Evolutionary conservation across 768 basidiomycete genomes (phyloP).

Genomic region (Harrya chromipes): DNA sequence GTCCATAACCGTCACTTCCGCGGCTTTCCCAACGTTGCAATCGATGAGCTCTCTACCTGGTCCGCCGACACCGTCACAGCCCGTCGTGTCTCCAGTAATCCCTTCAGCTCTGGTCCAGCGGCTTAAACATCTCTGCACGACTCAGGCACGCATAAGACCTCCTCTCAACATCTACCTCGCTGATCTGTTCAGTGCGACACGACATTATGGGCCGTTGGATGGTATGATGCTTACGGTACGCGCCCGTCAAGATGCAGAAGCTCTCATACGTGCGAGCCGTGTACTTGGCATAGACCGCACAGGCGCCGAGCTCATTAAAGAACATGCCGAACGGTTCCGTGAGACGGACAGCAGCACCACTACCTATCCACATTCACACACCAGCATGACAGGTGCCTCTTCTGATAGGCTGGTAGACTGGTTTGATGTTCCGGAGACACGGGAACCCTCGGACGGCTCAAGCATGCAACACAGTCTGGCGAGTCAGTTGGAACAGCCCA

Average conservation of each 20-base stretch:
- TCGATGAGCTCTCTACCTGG: slow-evolving; percentile 11
- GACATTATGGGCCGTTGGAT: slow-evolving; percentile 69
- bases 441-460: slow-evolving; percentile 1
- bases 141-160: slow-evolving; percentile 46
- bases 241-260: slow-evolving; percentile 60
- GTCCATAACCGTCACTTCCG: slow-evolving; percentile 29
- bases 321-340: slow-evolving; percentile 18
- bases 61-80: slow-evolving; percentile 27
- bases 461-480: slow-evolving; percentile 4
- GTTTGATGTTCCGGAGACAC: slow-evolving; percentile 12
- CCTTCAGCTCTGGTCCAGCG: slow-evolving; percentile 28
- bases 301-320: slow-evolving; percentile 54
- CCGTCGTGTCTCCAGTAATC: slow-evolving; percentile 27
- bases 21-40: slow-evolving; percentile 20
- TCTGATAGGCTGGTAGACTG: slow-evolving; percentile 23
- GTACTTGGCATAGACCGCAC: slow-evolving; percentile 61
- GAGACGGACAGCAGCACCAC: slow-evolving; percentile 20
- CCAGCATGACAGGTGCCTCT: slow-evolving; percentile 17
- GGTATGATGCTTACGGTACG: slow-evolving; percentile 62
- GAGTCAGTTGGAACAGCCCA: slow-evolving; percentile 19
- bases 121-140: slow-evolving; percentile 28
- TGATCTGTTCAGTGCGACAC: slow-evolving; percentile 70
- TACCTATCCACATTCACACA: slow-evolving; percentile 16
- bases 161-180: slow-evolving; percentile 60
- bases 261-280: slow-evolving; percentile 62